Conservation (phyloP, 2,329 filamentous ascomycete genomes). For the Fusarium praegraminearum region DNA sequence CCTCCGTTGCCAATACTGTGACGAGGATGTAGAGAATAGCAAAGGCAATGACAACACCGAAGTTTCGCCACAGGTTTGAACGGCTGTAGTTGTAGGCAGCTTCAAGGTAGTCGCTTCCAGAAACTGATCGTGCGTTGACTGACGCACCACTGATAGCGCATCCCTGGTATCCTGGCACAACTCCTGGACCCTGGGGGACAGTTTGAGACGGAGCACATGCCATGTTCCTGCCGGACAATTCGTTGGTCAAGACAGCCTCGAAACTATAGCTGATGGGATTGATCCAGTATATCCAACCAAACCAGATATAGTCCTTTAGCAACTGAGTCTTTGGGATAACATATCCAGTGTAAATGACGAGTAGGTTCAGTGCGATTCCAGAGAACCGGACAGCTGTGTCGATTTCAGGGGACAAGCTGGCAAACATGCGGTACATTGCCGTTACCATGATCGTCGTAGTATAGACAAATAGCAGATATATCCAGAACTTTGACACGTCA, state of each 20-base stretch:
- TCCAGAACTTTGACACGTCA: constrained; percentile 73
- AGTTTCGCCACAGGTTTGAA: constrained; percentile 41
- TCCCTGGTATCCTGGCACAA: constrained; percentile 60
- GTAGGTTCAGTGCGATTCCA: constrained; percentile 67
- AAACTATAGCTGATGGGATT: constrained; percentile 75
- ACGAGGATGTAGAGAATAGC: constrained; percentile 34
- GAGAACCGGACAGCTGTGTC: constrained; percentile 72
- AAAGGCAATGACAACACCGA: constrained; percentile 41
- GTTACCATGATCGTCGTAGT: constrained; percentile 66
- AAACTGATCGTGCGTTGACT: constrained; percentile 52
- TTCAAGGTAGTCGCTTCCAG: constrained; percentile 66
- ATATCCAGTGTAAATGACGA: constrained; percentile 76
- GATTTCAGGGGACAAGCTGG: constrained; percentile 67
- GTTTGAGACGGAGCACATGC: constrained; percentile 59
- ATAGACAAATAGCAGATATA: constrained; percentile 72
- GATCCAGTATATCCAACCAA: constrained; percentile 73
- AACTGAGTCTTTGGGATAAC: constrained; percentile 68
- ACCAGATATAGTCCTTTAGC: constrained; percentile 73
- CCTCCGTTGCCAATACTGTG: constrained; percentile 37
- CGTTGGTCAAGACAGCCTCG: constrained; percentile 68
- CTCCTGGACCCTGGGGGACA: constrained; percentile 59
- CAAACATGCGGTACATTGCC: constrained; percentile 65
- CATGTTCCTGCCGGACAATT: constrained; percentile 66
- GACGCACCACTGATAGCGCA: constrained; percentile 67
- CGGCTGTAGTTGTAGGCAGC: constrained; percentile 60